Conservation (phyloP, 352 stramenopile species). For the Thalassiosira mediterranea region DNA sequence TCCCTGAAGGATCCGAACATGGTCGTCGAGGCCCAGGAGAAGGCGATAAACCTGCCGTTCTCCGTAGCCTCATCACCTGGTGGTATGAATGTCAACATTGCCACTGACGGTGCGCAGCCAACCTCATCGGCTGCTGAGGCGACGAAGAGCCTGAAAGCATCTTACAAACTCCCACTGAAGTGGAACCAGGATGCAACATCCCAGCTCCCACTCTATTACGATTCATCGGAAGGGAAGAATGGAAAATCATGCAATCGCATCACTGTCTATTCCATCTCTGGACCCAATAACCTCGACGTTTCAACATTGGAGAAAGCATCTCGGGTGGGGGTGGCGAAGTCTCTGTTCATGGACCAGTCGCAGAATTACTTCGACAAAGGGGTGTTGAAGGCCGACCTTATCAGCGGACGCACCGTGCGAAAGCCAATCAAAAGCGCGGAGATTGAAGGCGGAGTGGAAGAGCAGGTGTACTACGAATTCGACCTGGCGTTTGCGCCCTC, state of each 20-base stretch:
- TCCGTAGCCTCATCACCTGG: conserved; percentile 12
- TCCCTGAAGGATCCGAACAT: conserved; percentile 66
- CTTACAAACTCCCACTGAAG: conserved; percentile 74
- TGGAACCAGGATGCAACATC: conserved; percentile 57
- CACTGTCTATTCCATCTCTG: conserved; percentile 65
- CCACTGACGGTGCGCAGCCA: conserved; percentile 32
- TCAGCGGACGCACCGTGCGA: conserved; percentile 50
- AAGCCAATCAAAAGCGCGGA: conserved; percentile 45
- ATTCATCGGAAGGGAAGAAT: conserved; percentile 66
- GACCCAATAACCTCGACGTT: conserved; percentile 38
- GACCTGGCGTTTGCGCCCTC: conserved; percentile 68
- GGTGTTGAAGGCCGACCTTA: conserved; percentile 64
- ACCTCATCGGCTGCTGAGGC: conserved; percentile 6
- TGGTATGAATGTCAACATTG: conserved; percentile 22
- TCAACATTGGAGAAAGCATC: conserved; percentile 69
- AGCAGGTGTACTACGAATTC: conserved; percentile 76
- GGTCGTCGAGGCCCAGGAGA: conserved; percentile 46
- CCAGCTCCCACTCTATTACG: conserved; percentile 49
- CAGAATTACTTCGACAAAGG: conserved; percentile 50
- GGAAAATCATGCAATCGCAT: conserved; percentile 73
- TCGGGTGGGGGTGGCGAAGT: conserved; percentile 70
- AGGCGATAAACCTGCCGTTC: conserved; percentile 44
- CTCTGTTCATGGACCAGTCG: conserved; percentile 56
- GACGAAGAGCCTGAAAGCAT: conserved; percentile 34
- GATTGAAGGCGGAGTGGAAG: conserved; percentile 34